These are phyloP conservation scores for Phaeoacremonium minimum DNA, from an alignment of 2,329 filamentous ascomycete species.

Conservation along the genomic window DNA sequence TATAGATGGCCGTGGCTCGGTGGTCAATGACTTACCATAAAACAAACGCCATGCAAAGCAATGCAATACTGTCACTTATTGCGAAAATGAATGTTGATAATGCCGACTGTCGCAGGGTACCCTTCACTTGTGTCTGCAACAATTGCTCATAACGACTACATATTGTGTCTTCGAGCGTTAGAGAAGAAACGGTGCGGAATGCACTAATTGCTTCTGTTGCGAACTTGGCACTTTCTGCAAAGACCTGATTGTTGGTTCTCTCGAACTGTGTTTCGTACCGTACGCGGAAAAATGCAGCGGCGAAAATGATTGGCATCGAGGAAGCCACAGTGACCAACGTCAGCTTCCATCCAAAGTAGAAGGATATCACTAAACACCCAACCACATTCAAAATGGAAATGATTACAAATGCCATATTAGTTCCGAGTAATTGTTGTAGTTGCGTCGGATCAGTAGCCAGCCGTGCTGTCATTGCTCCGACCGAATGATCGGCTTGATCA, in stretches of 20 bases:
- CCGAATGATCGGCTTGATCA: constrained; percentile 53
- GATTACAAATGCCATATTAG: constrained; percentile 59
- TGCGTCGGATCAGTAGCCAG: constrained; percentile 53
- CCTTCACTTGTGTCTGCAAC: constrained; percentile 25
- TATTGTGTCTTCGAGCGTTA: constrained; percentile 59
- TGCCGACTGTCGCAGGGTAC: constrained; percentile 22
- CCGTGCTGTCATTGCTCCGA: constrained; percentile 54
- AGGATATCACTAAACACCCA: constrained; percentile 61
- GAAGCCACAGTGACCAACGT: constrained; percentile 49
- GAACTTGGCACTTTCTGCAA: constrained; percentile 58
- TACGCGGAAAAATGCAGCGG: constrained; percentile 36
- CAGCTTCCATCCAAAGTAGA: constrained; percentile 73
- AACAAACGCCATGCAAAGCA: constrained; percentile 54
- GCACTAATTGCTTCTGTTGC: constrained; percentile 59
- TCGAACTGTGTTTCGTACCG: constrained; percentile 54
- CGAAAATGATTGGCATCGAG: constrained; percentile 25
- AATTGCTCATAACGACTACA: constrained; percentile 28
- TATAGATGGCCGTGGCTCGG: not conserved
- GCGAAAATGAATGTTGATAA: constrained; percentile 27
- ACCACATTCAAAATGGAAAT: constrained; percentile 62
- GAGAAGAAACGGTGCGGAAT: constrained; percentile 56
- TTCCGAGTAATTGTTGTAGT: constrained; percentile 56
- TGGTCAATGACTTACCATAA: constrained; percentile 42
- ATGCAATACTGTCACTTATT: constrained; percentile 37
- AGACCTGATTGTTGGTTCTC: constrained; percentile 50